Base-by-base conservation (phyloP, 805 yeast genomes). In the Metschnikowia koreensis region DNA sequence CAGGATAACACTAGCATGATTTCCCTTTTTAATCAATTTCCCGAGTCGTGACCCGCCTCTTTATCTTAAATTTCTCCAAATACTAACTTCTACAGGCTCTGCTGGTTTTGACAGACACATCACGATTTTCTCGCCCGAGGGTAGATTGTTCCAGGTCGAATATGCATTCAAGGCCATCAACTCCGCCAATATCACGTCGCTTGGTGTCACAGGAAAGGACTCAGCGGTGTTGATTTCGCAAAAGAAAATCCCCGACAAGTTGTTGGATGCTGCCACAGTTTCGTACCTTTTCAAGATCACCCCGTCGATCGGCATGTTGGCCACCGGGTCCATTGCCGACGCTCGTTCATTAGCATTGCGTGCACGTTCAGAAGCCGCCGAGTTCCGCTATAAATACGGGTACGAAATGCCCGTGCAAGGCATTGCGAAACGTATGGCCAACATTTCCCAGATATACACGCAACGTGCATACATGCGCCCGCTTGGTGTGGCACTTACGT, bases 91-190 rank as follows among this genome's bases (percentile, higher is more conserved):
- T 71, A 43, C 62, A 77, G 85, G 83, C 57, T 78, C 85, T 56
- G 96, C 98, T n/a, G 99, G 99, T 49, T 94, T 92, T 70, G 99
- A 94, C 76, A 88, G 99, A 78, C 99, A 94, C 71, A 94, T 94
- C 70, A 94, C 99, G 29, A 92, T 94, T 63, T 94, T 94, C 76
- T 93, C 98, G 38, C 99, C 99, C 17, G 99, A 94, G 69, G 99
- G 99, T 43, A 85, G 99, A 71, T 79, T 94, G 55, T 94, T 87
- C 74, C 99, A 94, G 74, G 99, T 93, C 37, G 99, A 94, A 70
- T 94, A 94, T 67, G 99, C 98, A 6, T 92, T 92, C 77, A 92
- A 94, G 70, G 98, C 98, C 6, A 91, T 94, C 68, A 94, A 91
- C 65, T 83, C 96, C 43, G 83, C 97, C 53, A 93, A 89, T 68